Conservation (phyloP, 345 rosid species). For the Eucalyptus sp. region DNA sequence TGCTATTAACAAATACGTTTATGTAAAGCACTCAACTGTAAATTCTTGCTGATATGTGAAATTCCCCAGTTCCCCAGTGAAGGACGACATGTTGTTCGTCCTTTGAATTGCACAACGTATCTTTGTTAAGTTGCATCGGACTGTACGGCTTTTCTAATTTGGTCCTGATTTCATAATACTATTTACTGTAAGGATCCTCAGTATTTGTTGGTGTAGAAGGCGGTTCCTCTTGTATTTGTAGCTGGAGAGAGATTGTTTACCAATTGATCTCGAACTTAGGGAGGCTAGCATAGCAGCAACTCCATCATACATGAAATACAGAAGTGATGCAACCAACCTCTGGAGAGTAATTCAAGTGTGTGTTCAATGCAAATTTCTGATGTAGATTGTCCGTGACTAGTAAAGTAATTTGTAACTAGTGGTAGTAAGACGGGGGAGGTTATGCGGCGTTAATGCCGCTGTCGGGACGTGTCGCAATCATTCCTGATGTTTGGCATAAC, state of each 20-base stretch:
- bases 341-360: neutral
- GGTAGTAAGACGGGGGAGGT: neutral
- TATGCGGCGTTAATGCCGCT: fast-evolving
- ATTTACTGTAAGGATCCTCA: neutral
- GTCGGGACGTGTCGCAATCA: fast-evolving
- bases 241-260: neutral
- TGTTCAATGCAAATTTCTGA: neutral
- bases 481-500: neutral
- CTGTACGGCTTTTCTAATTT: neutral
- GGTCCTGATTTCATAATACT: neutral
- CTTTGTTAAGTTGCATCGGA: neutral
- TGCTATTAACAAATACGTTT: neutral
- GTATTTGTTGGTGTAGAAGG: neutral
- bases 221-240: neutral
- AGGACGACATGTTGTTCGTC: neutral
- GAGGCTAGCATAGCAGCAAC: neutral
- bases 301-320: neutral
- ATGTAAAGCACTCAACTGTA: neutral
- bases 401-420: neutral
- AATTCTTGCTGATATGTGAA: neutral
- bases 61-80: neutral
- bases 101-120: neutral
- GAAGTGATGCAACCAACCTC: neutral
- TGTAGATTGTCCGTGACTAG: neutral
- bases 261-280: neutral